phyloP scores from a whole-genome alignment of 768 basidiomycete genomes.

The Nidularia sp. region DNA sequence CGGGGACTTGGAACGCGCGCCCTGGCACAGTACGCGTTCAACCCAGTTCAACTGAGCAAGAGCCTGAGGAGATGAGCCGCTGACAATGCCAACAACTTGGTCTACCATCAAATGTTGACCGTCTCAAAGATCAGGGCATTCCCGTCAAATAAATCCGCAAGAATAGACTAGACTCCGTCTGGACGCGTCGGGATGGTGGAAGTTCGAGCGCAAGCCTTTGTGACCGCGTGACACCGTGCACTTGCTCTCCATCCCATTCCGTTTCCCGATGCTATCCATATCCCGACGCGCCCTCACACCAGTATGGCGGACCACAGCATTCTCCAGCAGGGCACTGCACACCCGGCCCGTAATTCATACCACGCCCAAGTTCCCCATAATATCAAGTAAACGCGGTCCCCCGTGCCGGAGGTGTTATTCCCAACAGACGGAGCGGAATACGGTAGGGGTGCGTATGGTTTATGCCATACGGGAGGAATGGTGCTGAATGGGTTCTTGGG shows the following conservation, averaged over 20 bases:
- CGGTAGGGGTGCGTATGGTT: constrained; percentile 24
- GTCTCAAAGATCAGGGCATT: too few species aligned
- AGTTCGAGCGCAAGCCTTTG: neutral
- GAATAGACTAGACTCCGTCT: too few species aligned
- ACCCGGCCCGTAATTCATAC: neutral
- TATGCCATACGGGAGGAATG: neutral
- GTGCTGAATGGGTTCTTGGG: neutral
- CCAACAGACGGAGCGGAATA: constrained; percentile 24
- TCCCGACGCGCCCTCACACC: neutral
- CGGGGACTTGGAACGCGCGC: too few species aligned
- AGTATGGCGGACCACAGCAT: neutral
- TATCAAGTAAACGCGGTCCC: too few species aligned
- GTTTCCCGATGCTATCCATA: neutral
- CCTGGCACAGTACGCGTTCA: too few species aligned
- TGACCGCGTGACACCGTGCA: neutral
- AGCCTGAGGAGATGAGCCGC: too few species aligned
- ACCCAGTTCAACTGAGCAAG: too few species aligned
- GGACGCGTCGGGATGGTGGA: neutral
- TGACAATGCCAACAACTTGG: too few species aligned
- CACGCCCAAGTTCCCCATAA: neutral
- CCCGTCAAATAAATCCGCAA: too few species aligned
- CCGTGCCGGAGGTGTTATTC: constrained; percentile 13
- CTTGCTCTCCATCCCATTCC: too few species aligned
- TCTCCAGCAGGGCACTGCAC: neutral
- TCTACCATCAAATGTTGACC: too few species aligned